Evolutionary conservation across 1,139 yeast genomes (phyloP).

Genomic region (Geotrichum klebahnii): DNA sequence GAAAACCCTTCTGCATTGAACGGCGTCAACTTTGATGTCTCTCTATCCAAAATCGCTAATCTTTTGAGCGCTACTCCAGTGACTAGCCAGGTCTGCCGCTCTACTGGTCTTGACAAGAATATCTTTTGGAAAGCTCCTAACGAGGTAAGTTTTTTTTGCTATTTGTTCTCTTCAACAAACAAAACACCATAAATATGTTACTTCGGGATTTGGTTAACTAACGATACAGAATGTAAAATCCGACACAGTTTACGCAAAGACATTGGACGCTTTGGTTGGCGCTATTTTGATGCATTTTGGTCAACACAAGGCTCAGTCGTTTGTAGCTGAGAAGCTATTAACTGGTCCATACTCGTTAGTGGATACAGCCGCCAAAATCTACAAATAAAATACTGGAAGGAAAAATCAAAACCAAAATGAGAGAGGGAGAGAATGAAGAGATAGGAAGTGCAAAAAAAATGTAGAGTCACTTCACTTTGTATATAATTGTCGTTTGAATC

Average conservation of each 20-base stretch:
- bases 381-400: slow-evolving; percentile 12
- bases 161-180: neutral
- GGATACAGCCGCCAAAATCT: slow-evolving; percentile 17
- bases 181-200: no score
- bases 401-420: slow-evolving; percentile 1
- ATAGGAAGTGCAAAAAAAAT: no score
- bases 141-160: slow-evolving; percentile 6
- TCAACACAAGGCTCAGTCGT: slow-evolving; percentile 36
- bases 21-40: slow-evolving; percentile 55
- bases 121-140: slow-evolving; percentile 63
- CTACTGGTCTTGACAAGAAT: slow-evolving; percentile 39
- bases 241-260: slow-evolving; percentile 58
- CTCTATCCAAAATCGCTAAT: slow-evolving; percentile 31
- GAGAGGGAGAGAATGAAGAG: slow-evolving; percentile 2
- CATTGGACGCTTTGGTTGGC: slow-evolving; percentile 73
- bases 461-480: slow-evolving; percentile 2
- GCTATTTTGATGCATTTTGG: slow-evolving; percentile 74
- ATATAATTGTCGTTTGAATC: slow-evolving; percentile 8
- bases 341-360: slow-evolving; percentile 24
- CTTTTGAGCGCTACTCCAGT: slow-evolving; percentile 34
- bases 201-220: slow-evolving; percentile 26
- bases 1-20: slow-evolving; percentile 45
- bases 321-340: slow-evolving; percentile 36
- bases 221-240: slow-evolving; percentile 47
- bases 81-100: slow-evolving; percentile 45